A percentile compares a stretch with the other conserved stretches of the same genome.
These are phyloP conservation scores for Primulina tabacum DNA, from an alignment of 257 asterid species.

Conservation along the genomic window DNA sequence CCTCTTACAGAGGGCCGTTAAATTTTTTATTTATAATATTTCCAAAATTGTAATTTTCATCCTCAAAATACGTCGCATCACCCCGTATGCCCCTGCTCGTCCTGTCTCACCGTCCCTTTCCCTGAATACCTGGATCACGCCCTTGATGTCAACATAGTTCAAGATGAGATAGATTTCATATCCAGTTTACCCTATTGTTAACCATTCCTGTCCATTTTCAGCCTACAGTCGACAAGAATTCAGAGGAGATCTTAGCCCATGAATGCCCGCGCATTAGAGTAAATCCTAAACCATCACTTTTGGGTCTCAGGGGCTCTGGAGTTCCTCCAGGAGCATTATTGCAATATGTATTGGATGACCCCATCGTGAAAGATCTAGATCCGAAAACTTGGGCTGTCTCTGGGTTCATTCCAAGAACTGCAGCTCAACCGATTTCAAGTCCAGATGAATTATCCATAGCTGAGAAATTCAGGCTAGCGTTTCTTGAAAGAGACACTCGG, in stretches of 20 bases:
- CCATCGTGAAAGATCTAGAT: constrained; percentile 59
- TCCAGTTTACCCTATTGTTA: constrained; percentile 5
- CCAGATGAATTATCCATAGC: constrained; percentile 65
- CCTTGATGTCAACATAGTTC: constrained; percentile 1
- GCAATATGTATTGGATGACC: constrained; percentile 54
- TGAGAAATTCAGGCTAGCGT: constrained; percentile 92
- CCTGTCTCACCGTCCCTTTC: too few species aligned
- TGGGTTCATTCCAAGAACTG: constrained; percentile 33
- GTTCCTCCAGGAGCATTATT: constrained; percentile 72
- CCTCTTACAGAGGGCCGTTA: too few species aligned
- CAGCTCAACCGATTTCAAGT: constrained; percentile 27
- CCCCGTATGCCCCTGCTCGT: too few species aligned
- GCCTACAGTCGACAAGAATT: constrained; percentile 77
- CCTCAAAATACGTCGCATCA: background rate
- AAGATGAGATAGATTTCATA: background rate
- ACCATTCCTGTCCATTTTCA: constrained; percentile 29
- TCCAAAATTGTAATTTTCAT: background rate
- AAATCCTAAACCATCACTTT: constrained; percentile 71
- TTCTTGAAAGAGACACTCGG: constrained; percentile 79
- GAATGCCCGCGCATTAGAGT: constrained; percentile 83
- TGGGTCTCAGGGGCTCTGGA: constrained; percentile 57
- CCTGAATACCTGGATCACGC: background rate
- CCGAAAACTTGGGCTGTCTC: constrained; percentile 72
- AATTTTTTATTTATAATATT: too few species aligned
- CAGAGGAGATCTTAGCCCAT: constrained; percentile 47